phyloP scores from a whole-genome alignment of 2,329 filamentous ascomycete species.

The Raffaelea deltoideospora region DNA sequence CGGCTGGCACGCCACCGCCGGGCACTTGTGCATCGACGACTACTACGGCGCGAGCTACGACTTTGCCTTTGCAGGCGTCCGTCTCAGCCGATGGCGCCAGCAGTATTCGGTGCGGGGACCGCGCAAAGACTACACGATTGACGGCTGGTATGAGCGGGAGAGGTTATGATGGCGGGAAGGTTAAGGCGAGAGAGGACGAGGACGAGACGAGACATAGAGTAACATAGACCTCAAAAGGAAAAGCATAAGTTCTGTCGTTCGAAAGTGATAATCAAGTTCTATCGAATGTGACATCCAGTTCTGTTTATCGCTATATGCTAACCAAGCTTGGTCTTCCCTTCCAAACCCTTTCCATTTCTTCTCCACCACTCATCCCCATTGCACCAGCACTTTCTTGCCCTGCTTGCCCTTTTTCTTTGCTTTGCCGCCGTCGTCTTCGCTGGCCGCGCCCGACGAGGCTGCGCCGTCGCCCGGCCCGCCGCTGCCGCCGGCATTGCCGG shows the following conservation, averaged over 20 bases:
- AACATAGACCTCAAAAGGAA: too few relatives aligned
- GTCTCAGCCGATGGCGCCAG: conserved; percentile 41
- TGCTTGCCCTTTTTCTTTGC: conserved; percentile 43
- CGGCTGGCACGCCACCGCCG: conserved; percentile 49
- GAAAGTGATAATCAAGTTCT: too few relatives aligned
- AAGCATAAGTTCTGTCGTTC: too few relatives aligned
- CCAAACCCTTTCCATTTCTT: too few relatives aligned
- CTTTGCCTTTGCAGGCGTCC: conserved; percentile 46
- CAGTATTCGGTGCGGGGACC: conserved; percentile 55
- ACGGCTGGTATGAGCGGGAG: conserved; percentile 31
- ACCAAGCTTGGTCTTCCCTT: too few relatives aligned
- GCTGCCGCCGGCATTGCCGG: conserved; percentile 11
- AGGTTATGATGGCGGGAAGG: too few relatives aligned
- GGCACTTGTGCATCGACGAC: conserved; percentile 57
- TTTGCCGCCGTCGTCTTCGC: conserved; percentile 19
- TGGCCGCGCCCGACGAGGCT: conserved; percentile 14
- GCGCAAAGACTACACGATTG: conserved; percentile 56
- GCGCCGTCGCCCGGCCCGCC: conserved; percentile 6
- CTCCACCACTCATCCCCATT: conserved; percentile 34
- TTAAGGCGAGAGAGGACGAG: neutral
- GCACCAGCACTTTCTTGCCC: conserved; percentile 45
- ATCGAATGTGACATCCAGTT: too few relatives aligned
- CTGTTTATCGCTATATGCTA: too few relatives aligned
- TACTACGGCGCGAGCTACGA: conserved; percentile 56
- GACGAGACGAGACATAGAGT: neutral